phyloP scores from a whole-genome alignment of 2,329 filamentous ascomycete genomes.

The Ilyonectria destructans region DNA sequence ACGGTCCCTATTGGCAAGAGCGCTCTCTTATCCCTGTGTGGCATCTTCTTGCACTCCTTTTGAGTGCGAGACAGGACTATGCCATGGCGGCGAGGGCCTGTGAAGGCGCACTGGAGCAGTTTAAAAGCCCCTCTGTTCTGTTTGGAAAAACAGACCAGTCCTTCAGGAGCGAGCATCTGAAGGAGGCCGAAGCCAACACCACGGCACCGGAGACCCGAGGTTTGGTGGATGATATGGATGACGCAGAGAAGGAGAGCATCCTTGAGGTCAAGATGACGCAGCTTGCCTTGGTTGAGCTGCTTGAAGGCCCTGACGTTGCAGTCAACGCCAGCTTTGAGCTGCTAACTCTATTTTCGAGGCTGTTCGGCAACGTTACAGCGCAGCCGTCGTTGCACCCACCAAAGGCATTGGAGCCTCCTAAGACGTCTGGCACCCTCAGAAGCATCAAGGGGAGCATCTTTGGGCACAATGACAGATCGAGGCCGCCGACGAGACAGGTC shows the following conservation, averaged over 20 bases:
- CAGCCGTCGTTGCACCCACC: slow-evolving; percentile 62
- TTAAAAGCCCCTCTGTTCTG: slow-evolving; percentile 79
- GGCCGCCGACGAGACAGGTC: slow-evolving; percentile 60
- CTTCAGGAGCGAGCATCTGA: slow-evolving; percentile 79
- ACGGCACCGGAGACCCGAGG: slow-evolving; percentile 57
- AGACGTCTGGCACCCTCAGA: slow-evolving; percentile 80
- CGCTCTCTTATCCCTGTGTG: slow-evolving; percentile 83
- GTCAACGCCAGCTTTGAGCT: slow-evolving; percentile 92
- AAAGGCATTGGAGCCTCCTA: slow-evolving; percentile 71
- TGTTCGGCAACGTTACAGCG: slow-evolving; percentile 77
- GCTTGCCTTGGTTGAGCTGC: slow-evolving; percentile 84
- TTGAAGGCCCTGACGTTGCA: slow-evolving; percentile 87
- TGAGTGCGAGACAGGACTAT: slow-evolving; percentile 91
- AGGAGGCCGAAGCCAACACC: slow-evolving; percentile 63
- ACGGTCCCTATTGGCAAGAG: slow-evolving; percentile 74
- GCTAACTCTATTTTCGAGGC: slow-evolving; percentile 82
- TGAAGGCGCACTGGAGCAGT: slow-evolving; percentile 93
- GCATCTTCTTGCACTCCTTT: slow-evolving; percentile 89
- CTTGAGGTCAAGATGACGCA: slow-evolving; percentile 98
- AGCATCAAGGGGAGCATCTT: slow-evolving; percentile 85
- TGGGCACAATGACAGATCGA: slow-evolving; percentile 69
- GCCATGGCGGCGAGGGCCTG: slow-evolving; percentile 85
- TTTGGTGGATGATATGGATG: slow-evolving; percentile 85
- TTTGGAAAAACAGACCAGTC: slow-evolving; percentile 74
- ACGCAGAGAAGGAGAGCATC: slow-evolving; percentile 87